A percentile compares a stretch with the other conserved stretches of the same genome.
Conservation (phyloP, 164 flowering plant species). For the Dillenia suffruticosa region DNA sequence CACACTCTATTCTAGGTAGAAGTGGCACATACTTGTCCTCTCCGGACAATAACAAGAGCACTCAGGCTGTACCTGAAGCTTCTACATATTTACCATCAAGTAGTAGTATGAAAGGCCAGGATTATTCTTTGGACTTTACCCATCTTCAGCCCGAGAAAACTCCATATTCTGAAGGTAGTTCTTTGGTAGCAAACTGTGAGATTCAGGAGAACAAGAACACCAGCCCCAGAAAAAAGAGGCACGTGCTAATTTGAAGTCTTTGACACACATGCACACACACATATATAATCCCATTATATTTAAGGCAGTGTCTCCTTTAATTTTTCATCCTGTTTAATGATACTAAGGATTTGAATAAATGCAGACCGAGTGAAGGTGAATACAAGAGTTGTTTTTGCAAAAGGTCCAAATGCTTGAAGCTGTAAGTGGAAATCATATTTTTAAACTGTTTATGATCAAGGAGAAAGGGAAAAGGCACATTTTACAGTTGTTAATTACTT, state of each 20-base stretch:
- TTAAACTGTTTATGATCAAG: background rate
- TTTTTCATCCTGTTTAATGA: background rate
- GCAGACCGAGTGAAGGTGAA: background rate
- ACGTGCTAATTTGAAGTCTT: background rate
- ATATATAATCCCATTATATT: background rate
- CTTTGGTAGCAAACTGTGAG: background rate
- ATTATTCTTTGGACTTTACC: background rate
- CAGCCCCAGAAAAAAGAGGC: conserved; percentile 3
- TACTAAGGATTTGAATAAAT: background rate
- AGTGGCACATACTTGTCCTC: too few relatives aligned
- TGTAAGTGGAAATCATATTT: conserved; percentile 7
- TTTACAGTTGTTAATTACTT: background rate
- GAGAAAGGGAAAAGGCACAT: background rate
- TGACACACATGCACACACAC: too few relatives aligned
- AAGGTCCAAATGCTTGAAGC: conserved; percentile 13
- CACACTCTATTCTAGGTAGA: too few relatives aligned
- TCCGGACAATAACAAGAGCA: too few relatives aligned
- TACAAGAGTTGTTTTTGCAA: conserved; percentile 9
- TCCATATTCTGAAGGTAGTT: background rate
- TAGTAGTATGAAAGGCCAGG: too few relatives aligned
- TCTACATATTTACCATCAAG: too few relatives aligned
- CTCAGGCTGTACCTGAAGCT: too few relatives aligned
- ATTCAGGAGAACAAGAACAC: background rate
- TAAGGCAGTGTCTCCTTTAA: background rate
- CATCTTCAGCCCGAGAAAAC: background rate